Evolutionary conservation across 805 yeast genomes (phyloP).

Genomic region (Spathaspora gorwiae): DNA sequence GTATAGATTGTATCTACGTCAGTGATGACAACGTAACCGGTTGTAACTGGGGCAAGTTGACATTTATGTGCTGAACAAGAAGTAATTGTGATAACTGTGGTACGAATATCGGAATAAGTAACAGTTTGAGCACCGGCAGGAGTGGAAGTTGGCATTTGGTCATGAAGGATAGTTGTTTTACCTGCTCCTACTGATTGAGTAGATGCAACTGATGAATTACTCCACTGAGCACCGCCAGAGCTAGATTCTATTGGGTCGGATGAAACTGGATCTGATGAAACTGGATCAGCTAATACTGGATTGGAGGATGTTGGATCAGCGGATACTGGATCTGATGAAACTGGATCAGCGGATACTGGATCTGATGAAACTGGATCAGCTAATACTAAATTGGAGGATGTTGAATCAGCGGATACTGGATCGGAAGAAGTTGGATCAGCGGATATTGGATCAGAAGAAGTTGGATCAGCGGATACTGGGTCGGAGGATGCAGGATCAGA

Average conservation of each 20-base stretch:
- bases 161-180: neutral
- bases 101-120: slow-evolving; percentile 13
- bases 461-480: slow-evolving; percentile 5
- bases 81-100: slow-evolving; percentile 31
- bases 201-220: neutral
- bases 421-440: slow-evolving; percentile 3
- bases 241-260: neutral
- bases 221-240: neutral
- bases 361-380: neutral
- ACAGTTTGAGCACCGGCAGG: slow-evolving; percentile 15
- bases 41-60: slow-evolving; percentile 23
- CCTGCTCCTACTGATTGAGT: neutral
- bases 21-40: slow-evolving; percentile 27
- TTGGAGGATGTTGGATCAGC: slow-evolving; percentile 4
- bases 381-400: neutral
- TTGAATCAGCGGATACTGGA: neutral
- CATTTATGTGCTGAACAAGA: slow-evolving; percentile 34
- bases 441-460: slow-evolving; percentile 2
- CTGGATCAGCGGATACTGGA: neutral
- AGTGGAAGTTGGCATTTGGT: neutral
- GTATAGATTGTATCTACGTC: slow-evolving; percentile 18
- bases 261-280: neutral
- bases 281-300: neutral
- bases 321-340: neutral
- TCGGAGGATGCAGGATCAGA: slow-evolving; percentile 4